A percentile compares a stretch with the other conserved stretches of the same genome.
phyloP scores from a whole-genome alignment of 2,329 filamentous ascomycete species.

The Ophiocordyceps unilateralis region DNA sequence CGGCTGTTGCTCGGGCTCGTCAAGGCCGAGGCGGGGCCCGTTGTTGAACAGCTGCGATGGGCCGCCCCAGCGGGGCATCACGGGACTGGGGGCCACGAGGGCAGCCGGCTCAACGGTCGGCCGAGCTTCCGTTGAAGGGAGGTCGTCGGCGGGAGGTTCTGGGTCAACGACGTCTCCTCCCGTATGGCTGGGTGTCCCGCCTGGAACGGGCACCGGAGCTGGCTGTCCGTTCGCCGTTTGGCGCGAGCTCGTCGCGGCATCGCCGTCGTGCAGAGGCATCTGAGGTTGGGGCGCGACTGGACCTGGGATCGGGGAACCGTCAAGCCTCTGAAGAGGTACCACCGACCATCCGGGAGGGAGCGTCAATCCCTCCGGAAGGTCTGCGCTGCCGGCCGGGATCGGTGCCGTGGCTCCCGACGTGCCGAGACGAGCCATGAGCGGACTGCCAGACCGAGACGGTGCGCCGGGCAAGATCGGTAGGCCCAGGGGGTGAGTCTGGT shows the following conservation, averaged over 20 bases:
- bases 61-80: conserved; percentile 33
- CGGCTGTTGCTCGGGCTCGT: conserved; percentile 5
- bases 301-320: conserved; percentile 15
- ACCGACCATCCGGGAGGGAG: conserved; percentile 49
- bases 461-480: conserved; percentile 9
- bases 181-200: not conserved
- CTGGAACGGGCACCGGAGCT: not conserved
- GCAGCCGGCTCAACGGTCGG: conserved; percentile 7
- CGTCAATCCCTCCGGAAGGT: conserved; percentile 45
- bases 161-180: not conserved
- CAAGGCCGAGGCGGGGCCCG: conserved; percentile 10
- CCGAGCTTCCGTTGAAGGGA: not conserved
- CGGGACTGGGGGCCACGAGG: conserved; percentile 30
- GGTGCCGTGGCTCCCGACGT: conserved; percentile 25
- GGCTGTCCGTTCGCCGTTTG: conserved; percentile 1
- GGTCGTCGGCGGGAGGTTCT: not conserved
- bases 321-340: conserved; percentile 40
- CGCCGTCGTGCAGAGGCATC: conserved; percentile 5
- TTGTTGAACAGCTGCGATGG: conserved; percentile 28
- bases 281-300: conserved; percentile 8
- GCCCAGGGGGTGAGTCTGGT: conserved; percentile 5
- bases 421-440: conserved; percentile 29
- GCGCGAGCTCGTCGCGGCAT: conserved; percentile 1
- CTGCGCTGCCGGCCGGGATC: conserved; percentile 42
- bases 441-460: conserved; percentile 20